phyloP scores from a whole-genome alignment of 2,329 filamentous ascomycete species.

The Neofusicoccum sp. region DNA sequence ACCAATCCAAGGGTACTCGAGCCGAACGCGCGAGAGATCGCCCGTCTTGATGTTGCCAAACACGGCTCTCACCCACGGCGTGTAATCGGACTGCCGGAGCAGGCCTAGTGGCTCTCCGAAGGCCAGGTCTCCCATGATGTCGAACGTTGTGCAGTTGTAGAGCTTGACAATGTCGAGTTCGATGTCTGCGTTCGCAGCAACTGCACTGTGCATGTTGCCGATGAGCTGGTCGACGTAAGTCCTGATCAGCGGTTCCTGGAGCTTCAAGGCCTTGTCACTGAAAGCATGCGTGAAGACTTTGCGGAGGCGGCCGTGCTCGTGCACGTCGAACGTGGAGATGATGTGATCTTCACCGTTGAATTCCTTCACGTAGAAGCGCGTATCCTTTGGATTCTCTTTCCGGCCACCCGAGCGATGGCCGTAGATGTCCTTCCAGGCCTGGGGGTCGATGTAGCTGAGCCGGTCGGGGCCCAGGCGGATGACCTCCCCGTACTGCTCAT shows the following conservation, averaged over 20 bases:
- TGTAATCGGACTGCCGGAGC: constrained; percentile 33
- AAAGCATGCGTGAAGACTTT: constrained; percentile 32
- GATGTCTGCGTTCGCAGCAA: constrained; percentile 31
- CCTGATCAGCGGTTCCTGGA: constrained; percentile 36
- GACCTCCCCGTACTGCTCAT: constrained; percentile 18
- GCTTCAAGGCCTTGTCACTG: constrained; percentile 33
- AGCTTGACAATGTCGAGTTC: constrained; percentile 8
- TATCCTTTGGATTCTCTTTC: constrained; percentile 4
- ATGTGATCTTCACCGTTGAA: neutral
- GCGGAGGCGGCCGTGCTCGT: constrained; percentile 24
- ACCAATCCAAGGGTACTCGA: constrained; percentile 1
- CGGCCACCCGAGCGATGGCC: constrained; percentile 20
- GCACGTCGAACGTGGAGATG: constrained; percentile 26
- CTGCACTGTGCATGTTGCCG: neutral
- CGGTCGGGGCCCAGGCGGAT: constrained; percentile 20
- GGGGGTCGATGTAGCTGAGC: constrained; percentile 12
- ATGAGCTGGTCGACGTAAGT: constrained; percentile 37
- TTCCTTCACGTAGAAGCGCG: constrained; percentile 3
- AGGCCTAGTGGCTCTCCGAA: constrained; percentile 37
- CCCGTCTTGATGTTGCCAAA: constrained; percentile 30
- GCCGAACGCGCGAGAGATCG: neutral
- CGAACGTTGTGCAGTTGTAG: constrained; percentile 32
- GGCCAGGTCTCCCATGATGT: constrained; percentile 37
- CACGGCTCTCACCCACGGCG: constrained; percentile 37
- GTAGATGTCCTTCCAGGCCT: constrained; percentile 23